A percentile compares a stretch with the other conserved stretches of the same genome.
Conservation (phyloP, 345 rosid species). For the Erodium maritimum region DNA sequence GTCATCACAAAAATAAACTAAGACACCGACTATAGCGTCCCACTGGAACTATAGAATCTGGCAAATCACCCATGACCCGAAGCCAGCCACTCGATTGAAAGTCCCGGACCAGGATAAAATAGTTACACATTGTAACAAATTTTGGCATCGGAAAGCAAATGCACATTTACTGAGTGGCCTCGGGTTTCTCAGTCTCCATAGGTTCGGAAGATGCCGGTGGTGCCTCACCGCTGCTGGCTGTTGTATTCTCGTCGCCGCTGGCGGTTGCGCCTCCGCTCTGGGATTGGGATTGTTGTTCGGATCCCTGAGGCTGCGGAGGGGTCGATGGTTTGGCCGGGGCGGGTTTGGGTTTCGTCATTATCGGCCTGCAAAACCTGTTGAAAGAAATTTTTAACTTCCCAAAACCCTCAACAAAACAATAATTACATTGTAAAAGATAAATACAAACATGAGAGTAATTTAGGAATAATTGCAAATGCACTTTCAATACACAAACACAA, state of each 20-base stretch:
- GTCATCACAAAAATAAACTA: too few relatives aligned
- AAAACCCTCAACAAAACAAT: too few relatives aligned
- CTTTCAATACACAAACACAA: too few relatives aligned
- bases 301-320: constrained; percentile 39
- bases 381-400: not conserved
- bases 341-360: constrained; percentile 86
- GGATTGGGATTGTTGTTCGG: constrained; percentile 25
- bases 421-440: too few relatives aligned
- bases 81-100: too few relatives aligned
- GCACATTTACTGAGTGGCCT: constrained; percentile 4
- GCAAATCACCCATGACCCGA: too few relatives aligned
- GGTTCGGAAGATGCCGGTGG: constrained; percentile 37
- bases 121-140: constrained; percentile 1
- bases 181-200: constrained; percentile 58
- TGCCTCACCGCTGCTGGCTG: constrained; percentile 21
- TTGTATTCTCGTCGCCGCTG: constrained; percentile 9
- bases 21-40: too few relatives aligned
- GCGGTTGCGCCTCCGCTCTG: constrained; percentile 16
- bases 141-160: constrained; percentile 10
- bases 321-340: constrained; percentile 42
- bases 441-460: too few relatives aligned
- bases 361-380: constrained; percentile 66
- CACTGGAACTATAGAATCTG: too few relatives aligned
- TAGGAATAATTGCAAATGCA: too few relatives aligned
- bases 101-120: too few relatives aligned